Base-by-base conservation (phyloP, 1,284 basidiomycete species). In the Marasmius fiardii region DNA sequence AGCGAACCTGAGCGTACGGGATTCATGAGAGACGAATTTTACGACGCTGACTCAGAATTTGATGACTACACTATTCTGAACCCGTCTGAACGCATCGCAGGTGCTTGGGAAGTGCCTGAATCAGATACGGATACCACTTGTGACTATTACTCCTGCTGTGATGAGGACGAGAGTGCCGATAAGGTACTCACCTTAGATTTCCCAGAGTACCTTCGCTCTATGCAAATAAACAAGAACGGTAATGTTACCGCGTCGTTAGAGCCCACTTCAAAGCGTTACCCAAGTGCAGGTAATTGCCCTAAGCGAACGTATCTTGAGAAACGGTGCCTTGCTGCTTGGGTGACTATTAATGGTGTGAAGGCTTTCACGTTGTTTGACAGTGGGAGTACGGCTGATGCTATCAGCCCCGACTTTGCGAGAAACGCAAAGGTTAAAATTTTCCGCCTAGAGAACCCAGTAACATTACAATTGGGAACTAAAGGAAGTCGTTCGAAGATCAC, bases 401-500 rank as follows among this genome's bases (percentile, higher is more conserved):
- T 65, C 0, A 55, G 53, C 6, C 63, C 64, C 0, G 61, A 63
- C 4, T 61, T 64, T 41, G 60, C 58, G 2, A 34, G 48, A 1
- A 52, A 62, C 2, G 43, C 57, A 0, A 44, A 56, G 1, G 35
- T 61, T 0, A 16, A 50, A 3, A 16, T 35, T 4, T 53, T 63
- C 24, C 57, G 53, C n/a, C 55, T 68, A 0, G 58, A 60, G 23
- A 49, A 65, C 8, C 65, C 54, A 21, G 55, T 63, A 1, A 31
- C 48, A 1, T 58, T 68, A 0, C 64, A 67, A 49, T 56, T 68
- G 1, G 65, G 65, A 1, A 61, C 59, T 34, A 41, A 55, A 0
- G 65, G 64, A 5, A 66, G 64, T 50, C 51, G 58, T 0, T 61
- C 65, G 0, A 56, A 53, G 12, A 66, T 67, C 21, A 63, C 57